Base-by-base conservation (phyloP, 768 basidiomycete genomes). In the Leucocoprinus leucothites region DNA sequence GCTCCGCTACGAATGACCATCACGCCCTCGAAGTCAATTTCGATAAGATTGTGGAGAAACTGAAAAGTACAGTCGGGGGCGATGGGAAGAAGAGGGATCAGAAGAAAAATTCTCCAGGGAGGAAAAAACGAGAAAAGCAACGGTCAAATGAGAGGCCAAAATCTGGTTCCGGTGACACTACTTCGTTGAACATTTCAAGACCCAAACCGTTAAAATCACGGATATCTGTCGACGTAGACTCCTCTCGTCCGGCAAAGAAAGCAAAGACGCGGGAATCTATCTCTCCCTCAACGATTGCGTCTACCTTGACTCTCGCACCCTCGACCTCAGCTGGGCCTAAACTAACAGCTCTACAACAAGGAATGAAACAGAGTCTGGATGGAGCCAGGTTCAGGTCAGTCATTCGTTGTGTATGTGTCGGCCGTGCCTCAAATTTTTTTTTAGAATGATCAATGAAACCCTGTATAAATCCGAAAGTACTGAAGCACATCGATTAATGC, bases 371-470 rank as follows among this genome's bases (percentile, higher is more conserved):
- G 51, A 91, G 82, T 60, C 69, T 94, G 53, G 85, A 90, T 56
- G 91, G 94, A 0, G 93, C 94, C n/a, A 82, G 86, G 22, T 95
- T 95, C 69, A 82, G 92, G 93, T 88, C 44, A 62, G 9, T 21
- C 16, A 22, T 2, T 8, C n/a, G 8, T 43, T 26, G n/a, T 19
- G n/a, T n/a, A n/a, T n/a, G n/a, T n/a, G n/a, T n/a, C n/a, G n/a
- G n/a, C n/a, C n/a, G n/a, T n/a, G n/a, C n/a, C n/a, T n/a, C n/a
- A n/a, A n/a, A n/a, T n/a, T n/a, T n/a, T n/a, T n/a, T n/a, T n/a
- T n/a, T n/a, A 93, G 95, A 64, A 81, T 90, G 75, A 88, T 98
- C 53, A 99, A 99, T 66, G 95, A 98, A 73, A 80, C 78, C 36
- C 73, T 99, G 26, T 99, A 99, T 73, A 96, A 94, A 60, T 87